Evolutionary conservation across 768 basidiomycete species (phyloP).

Genomic region (Leccinum barrowsii): DNA sequence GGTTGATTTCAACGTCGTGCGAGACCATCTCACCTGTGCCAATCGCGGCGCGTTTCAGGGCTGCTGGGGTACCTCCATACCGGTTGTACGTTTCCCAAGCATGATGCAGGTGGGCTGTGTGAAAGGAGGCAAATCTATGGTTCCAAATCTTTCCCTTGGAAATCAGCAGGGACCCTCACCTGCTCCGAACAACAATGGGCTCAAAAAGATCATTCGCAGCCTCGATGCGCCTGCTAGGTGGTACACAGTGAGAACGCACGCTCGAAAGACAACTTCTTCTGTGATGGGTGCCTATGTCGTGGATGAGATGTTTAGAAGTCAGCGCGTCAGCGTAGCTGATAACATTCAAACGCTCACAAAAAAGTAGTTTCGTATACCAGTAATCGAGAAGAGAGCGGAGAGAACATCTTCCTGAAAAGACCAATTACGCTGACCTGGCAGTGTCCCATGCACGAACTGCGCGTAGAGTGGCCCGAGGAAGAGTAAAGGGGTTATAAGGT

Average conservation of each 20-base stretch:
- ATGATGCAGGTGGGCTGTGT: slow-evolving; percentile 86
- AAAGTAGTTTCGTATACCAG: slow-evolving; percentile 70
- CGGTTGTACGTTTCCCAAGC: slow-evolving; percentile 82
- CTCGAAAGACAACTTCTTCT: slow-evolving; percentile 89
- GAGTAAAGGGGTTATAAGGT: slow-evolving; percentile 67
- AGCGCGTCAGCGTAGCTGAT: background rate
- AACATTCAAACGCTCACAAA: slow-evolving; percentile 32
- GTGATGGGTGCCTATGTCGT: slow-evolving; percentile 73
- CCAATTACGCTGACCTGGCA: slow-evolving; percentile 59
- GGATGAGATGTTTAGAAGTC: background rate
- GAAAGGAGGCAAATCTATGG: slow-evolving; percentile 6
- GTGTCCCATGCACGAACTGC: slow-evolving; percentile 37
- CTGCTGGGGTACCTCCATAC: slow-evolving; percentile 63
- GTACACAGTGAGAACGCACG: slow-evolving; percentile 75
- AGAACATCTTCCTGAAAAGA: slow-evolving; percentile 38
- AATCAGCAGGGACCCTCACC: slow-evolving; percentile 45
- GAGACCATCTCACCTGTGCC: slow-evolving; percentile 43
- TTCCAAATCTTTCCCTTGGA: background rate
- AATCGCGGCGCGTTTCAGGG: slow-evolving; percentile 59
- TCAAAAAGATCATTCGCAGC: slow-evolving; percentile 65
- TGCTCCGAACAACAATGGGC: slow-evolving; percentile 85
- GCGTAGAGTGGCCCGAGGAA: slow-evolving; percentile 78
- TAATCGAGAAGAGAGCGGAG: slow-evolving; percentile 44
- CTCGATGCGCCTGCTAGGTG: slow-evolving; percentile 58
- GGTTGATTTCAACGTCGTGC: background rate